Conservation (phyloP, 2,329 filamentous ascomycete genomes). For the Neoscytalidium dimidiatum region DNA sequence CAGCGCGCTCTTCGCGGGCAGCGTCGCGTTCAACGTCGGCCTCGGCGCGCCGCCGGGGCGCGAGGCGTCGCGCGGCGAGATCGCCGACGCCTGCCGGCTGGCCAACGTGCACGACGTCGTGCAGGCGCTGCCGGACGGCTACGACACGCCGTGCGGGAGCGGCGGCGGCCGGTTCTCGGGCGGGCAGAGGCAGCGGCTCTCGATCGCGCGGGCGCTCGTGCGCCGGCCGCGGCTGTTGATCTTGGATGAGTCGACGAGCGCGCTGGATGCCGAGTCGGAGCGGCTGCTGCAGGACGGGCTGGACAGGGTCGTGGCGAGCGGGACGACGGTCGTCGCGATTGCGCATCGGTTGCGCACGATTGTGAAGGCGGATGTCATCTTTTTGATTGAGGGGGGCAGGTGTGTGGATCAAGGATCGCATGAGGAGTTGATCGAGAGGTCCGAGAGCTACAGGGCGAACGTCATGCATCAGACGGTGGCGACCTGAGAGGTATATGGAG, state of each 20-base stretch:
- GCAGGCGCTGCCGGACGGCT: slow-evolving; percentile 62
- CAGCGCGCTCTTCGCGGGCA: slow-evolving; percentile 50
- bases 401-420: slow-evolving; percentile 53
- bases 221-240: slow-evolving; percentile 43
- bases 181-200: slow-evolving; percentile 45
- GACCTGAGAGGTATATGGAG: background rate
- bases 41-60: slow-evolving; percentile 56
- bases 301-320: slow-evolving; percentile 34
- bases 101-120: slow-evolving; percentile 73
- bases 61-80: slow-evolving; percentile 60
- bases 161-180: slow-evolving; percentile 45
- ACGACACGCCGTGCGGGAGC: slow-evolving; percentile 56
- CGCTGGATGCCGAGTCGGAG: slow-evolving; percentile 46
- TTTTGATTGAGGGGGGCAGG: slow-evolving; percentile 47
- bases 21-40: slow-evolving; percentile 49
- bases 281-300: slow-evolving; percentile 42
- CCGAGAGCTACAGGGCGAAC: slow-evolving; percentile 53
- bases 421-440: slow-evolving; percentile 49
- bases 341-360: slow-evolving; percentile 47
- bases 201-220: slow-evolving; percentile 46
- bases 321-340: slow-evolving; percentile 47
- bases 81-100: slow-evolving; percentile 66
- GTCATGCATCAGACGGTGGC: slow-evolving; percentile 52
- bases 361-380: slow-evolving; percentile 45
- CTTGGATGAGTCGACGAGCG: slow-evolving; percentile 46